phyloP scores from a whole-genome alignment of 345 rosid species.

The Euphorbia tirucalli region DNA sequence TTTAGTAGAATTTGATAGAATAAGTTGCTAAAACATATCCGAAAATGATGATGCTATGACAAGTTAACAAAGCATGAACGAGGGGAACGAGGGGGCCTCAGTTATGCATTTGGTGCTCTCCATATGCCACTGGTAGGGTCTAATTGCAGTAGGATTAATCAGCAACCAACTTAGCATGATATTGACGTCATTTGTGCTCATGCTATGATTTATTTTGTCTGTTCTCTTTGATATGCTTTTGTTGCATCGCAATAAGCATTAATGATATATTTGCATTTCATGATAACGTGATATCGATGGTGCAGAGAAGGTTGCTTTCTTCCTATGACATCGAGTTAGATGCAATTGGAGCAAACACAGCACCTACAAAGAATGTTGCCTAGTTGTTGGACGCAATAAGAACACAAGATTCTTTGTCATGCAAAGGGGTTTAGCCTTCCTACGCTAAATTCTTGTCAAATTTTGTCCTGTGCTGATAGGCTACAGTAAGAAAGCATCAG shows the following conservation, averaged over 20 bases:
- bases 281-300: conserved; percentile 6
- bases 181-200: not conserved
- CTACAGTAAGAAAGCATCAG: not conserved
- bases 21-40: not conserved
- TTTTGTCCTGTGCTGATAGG: conserved; percentile 8
- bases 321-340: conserved; percentile 55
- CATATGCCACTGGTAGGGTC: conserved; percentile 3
- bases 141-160: not conserved
- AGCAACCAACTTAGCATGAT: not conserved
- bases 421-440: not conserved
- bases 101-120: not conserved
- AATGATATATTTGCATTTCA: not conserved
- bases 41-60: conserved; percentile 1
- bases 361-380: conserved; percentile 32
- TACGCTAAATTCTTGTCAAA: not conserved
- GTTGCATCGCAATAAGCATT: not conserved
- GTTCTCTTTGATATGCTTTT: not conserved
- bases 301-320: conserved; percentile 83
- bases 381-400: conserved; percentile 23
- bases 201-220: too few species aligned
- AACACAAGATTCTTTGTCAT: not conserved
- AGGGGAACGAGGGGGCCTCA: not conserved
- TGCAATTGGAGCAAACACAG: conserved; percentile 29
- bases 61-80: not conserved
- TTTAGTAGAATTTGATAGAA: not conserved